phyloP scores from a whole-genome alignment of 441 rosid species.

The Euphorbia corollata region DNA sequence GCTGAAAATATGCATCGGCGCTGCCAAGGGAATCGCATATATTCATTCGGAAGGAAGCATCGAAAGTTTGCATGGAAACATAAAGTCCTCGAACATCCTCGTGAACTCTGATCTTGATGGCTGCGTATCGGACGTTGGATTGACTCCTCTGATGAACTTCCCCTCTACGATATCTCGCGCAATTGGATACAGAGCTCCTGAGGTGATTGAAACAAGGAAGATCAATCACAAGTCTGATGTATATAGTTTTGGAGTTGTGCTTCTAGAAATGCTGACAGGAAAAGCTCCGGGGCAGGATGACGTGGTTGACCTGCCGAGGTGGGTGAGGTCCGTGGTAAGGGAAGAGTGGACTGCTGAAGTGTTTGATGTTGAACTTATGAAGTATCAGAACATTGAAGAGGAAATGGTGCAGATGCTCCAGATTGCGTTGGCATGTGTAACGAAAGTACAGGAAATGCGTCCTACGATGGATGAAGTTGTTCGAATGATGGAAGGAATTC shows the following conservation, averaged over 20 bases:
- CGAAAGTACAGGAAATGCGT: constrained; percentile 61
- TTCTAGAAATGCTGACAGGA: constrained; percentile 74
- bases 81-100: constrained; percentile 74
- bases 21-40: constrained; percentile 60
- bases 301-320: constrained; percentile 74
- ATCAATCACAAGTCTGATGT: constrained; percentile 66
- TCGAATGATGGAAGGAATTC: constrained; percentile 71
- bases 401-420: constrained; percentile 95
- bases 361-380: constrained; percentile 76
- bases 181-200: constrained; percentile 80
- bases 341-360: constrained; percentile 99
- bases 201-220: constrained; percentile 62
- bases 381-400: constrained; percentile 69
- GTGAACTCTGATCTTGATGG: constrained; percentile 53
- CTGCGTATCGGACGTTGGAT: constrained; percentile 61
- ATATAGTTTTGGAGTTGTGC: constrained; percentile 79
- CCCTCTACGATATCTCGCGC: constrained; percentile 49
- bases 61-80: constrained; percentile 67
- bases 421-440: constrained; percentile 74
- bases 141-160: constrained; percentile 45
- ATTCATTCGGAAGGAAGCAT: constrained; percentile 52
- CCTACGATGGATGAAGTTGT: constrained; percentile 72
- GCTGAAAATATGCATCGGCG: constrained; percentile 56
- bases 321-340: constrained; percentile 87
- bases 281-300: constrained; percentile 66